Base-by-base conservation (phyloP, 768 basidiomycete species). In the Guyanaporus albipodus region DNA sequence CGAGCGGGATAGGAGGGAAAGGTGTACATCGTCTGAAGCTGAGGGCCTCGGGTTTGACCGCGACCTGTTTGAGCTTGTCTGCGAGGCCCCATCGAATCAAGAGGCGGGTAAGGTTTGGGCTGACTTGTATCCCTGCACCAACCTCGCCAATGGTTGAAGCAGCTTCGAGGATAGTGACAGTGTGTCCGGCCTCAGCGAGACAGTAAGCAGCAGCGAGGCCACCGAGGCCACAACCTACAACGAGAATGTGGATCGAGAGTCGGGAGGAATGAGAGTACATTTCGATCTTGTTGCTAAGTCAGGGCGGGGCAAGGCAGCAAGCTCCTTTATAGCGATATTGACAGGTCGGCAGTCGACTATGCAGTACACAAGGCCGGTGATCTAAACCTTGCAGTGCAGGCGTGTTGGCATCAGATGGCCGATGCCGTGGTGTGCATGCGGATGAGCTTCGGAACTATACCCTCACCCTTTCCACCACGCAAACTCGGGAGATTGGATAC, bases 71-170 rank as follows among this genome's bases (percentile, higher is more conserved):
- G 7, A 80, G 60, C 23, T 68, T 62, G 1, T 73, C 66, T 0
- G 62, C 68, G 6, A 79, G 66, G 15, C 78, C 78, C 77, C 78
- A 80, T 1, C 75, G 67, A 27, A 72, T 64, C 41, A 80, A 62
- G 10, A 78, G 66, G n/a, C 73, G 63, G 17, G 66, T 68, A 14
- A 77, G 34, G 52, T 78, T 77, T 17, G 67, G 64, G 22, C 53
- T 50, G 42, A 76, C 56, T 55, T 78, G 78, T 27, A 80, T 78
- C 9, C 78, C 78, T 4, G 78, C 78, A 2, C 78, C 77, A 8
- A 76, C 68, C 46, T 77, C 76, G 2, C 73, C 52, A 11, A 75
- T 61, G 4, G 52, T 43, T 0, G 53, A 37, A 2, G 76, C 72
- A 17, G 56, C 54, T 50, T 79, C 78, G 32, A 79, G 61, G 40